Base-by-base conservation (phyloP, 257 asterid genomes). In the Hygrophila difformis region DNA sequence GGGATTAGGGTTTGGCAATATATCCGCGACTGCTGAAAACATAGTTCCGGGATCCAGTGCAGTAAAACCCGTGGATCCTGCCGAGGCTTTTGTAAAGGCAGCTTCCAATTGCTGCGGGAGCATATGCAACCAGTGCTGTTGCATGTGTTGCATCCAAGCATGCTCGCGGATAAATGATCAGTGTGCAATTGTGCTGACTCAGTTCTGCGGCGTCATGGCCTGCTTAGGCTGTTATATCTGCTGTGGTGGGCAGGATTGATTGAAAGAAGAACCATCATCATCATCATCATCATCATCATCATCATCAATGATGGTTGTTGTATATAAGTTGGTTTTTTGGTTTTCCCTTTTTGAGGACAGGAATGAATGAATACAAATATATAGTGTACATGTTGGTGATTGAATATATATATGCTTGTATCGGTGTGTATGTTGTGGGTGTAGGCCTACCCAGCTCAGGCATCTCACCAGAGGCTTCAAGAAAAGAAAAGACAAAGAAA, bases 141-240 rank as follows among this genome's bases (percentile, higher is more conserved):
- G 98, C 75, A 60, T 73, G 84, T 79, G 98, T 81, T 82, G 93
- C 40, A 68, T 89, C 39, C 62, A 62, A 7, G 37, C 59, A 0
- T 89, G 92, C 45, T 85, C 96, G 8, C 40, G 31, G 63, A 39
- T 85, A 60, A 79, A 82, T 15, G 92, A 85, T 28, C 96, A 85
- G 45, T 82, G 93, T 22, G 88, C 75, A 6, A 35, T 79, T 14
- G 80, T 21, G 11, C 47, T 85, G 49, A 60, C 93, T 10, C 98
- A 89, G 71, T 45, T 82, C 33, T 77, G 67, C 18, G 73, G 82
- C 12, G 76, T 79, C 24, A 42, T 82, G 59, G 93, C 94, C 1
- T 85, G 93, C 51, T 55, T 89, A 46, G 84, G 94, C 29, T 89
- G 98, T 61, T 73, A 44, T 53, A 24, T 52, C 53, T 84, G 93